Evolutionary conservation across 2,329 filamentous ascomycete genomes (phyloP).

Genomic region (Pseudocercospora macadamiae): DNA sequence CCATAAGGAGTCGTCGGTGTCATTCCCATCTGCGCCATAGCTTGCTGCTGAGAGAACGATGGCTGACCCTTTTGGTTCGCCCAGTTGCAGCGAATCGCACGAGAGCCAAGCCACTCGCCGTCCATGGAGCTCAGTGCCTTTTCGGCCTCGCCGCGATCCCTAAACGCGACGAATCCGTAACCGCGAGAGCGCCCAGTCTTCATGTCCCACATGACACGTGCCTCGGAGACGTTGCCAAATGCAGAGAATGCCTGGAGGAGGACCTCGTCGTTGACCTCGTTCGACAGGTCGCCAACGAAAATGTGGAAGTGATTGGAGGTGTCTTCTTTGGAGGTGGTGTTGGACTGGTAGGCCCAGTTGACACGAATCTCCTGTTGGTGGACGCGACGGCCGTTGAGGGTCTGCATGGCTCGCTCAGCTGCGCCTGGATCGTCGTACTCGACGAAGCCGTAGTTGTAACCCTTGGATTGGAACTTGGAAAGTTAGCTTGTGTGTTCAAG

Average conservation of each 20-base stretch:
- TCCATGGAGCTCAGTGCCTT: constrained; percentile 98
- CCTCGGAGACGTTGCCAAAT: constrained; percentile 94
- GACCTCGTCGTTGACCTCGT: constrained; percentile 97
- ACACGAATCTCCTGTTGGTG: constrained; percentile 98
- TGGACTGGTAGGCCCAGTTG: constrained; percentile 99
- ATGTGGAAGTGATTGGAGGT: constrained; percentile 99
- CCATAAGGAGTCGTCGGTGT: constrained; percentile 95
- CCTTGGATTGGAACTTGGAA: constrained; percentile 72
- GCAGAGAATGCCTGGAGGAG: constrained; percentile 91
- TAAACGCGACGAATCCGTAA: constrained; percentile 97
- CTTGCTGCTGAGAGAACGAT: constrained; percentile 95
- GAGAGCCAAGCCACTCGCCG: constrained; percentile 96
- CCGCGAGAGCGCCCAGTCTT: constrained; percentile 97
- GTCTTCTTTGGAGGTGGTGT: constrained; percentile 91
- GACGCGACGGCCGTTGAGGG: constrained; percentile 90
- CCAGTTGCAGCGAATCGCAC: constrained; percentile 99
- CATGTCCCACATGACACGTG: constrained; percentile 99
- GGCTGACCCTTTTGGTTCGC: constrained; percentile 99
- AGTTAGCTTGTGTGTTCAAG: constrained; percentile 15
- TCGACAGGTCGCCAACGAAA: constrained; percentile 95
- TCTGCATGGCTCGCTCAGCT: constrained; percentile 95
- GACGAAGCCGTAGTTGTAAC: constrained; percentile 98
- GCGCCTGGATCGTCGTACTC: constrained; percentile 98
- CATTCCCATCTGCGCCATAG: constrained; percentile 97
- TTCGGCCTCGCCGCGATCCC: constrained; percentile 89